Conservation (phyloP, 768 basidiomycete genomes). For the Pleurotus platypus region DNA sequence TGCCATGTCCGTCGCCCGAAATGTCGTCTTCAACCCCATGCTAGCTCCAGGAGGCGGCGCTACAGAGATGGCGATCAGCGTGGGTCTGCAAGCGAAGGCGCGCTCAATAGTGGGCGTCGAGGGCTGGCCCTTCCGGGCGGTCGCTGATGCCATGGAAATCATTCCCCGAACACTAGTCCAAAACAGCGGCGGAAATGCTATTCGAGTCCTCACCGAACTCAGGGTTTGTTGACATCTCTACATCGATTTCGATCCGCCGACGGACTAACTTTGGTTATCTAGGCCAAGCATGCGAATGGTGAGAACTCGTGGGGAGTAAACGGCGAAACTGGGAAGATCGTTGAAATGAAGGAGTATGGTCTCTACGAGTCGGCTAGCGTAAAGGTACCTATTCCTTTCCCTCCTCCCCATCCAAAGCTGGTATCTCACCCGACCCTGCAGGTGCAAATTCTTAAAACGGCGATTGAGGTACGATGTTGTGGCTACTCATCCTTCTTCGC, state of each 20-base stretch:
- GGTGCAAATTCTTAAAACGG: conserved; percentile 96
- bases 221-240: conserved; percentile 53
- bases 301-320: conserved; percentile 93
- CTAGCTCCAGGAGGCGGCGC: conserved; percentile 97
- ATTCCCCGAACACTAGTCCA: conserved; percentile 94
- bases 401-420: background rate
- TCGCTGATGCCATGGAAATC: conserved; percentile 96
- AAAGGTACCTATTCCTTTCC: conserved; percentile 49
- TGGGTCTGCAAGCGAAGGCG: conserved; percentile 79
- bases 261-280: conserved; percentile 8
- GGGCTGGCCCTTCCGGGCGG: conserved; percentile 87
- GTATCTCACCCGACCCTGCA: conserved; percentile 18
- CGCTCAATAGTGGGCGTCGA: conserved; percentile 83
- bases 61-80: conserved; percentile 96
- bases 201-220: conserved; percentile 88
- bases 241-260: conserved; percentile 4
- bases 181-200: conserved; percentile 94
- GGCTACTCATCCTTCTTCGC: too few relatives aligned
- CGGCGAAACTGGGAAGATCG: conserved; percentile 93
- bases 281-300: conserved; percentile 95
- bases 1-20: conserved; percentile 95
- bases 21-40: conserved; percentile 92
- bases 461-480: conserved; percentile 65
- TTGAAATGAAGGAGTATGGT: conserved; percentile 93
- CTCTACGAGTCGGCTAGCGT: conserved; percentile 95